Conservation (phyloP, 768 basidiomycete genomes). For the Ramaria sp. region DNA sequence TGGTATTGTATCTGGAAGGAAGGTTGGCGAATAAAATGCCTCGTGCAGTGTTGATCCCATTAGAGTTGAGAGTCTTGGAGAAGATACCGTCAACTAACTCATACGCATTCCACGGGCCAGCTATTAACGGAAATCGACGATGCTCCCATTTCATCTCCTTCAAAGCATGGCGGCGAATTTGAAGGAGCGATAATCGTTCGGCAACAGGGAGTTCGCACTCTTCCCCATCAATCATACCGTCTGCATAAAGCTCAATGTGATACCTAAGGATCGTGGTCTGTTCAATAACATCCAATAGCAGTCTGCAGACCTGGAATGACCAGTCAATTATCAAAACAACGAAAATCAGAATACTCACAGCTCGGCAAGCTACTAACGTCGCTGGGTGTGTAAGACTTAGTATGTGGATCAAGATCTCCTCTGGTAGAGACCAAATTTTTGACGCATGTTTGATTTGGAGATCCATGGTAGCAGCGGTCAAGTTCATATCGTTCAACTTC, state of each 20-base stretch:
- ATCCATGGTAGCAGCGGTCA: too few relatives aligned
- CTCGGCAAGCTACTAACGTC: not conserved
- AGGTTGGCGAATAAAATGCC: slow-evolving; percentile 16
- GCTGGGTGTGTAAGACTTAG: not conserved
- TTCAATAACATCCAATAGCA: slow-evolving; percentile 2
- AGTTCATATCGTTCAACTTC: too few relatives aligned
- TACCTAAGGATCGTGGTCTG: slow-evolving; percentile 8
- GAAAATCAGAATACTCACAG: not conserved
- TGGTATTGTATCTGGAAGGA: slow-evolving; percentile 12
- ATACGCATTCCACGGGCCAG: slow-evolving; percentile 37
- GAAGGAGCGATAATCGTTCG: slow-evolving; percentile 24
- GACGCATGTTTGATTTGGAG: not conserved
- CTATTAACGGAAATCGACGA: slow-evolving; percentile 17
- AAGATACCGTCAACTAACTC: slow-evolving; percentile 53
- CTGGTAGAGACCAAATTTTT: not conserved
- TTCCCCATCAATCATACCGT: slow-evolving; percentile 10
- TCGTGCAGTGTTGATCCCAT: slow-evolving; percentile 13
- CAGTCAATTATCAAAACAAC: not conserved
- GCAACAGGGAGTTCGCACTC: not conserved
- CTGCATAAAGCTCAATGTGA: slow-evolving; percentile 13
- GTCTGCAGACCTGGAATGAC: slow-evolving; percentile 8
- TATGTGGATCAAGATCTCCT: slow-evolving; percentile 1
- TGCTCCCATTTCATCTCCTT: slow-evolving; percentile 19
- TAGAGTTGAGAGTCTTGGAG: slow-evolving; percentile 26
- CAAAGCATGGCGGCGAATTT: slow-evolving; percentile 27